Evolutionary conservation across 257 asterid species (phyloP).

Genomic region (Jacaranda copaia): DNA sequence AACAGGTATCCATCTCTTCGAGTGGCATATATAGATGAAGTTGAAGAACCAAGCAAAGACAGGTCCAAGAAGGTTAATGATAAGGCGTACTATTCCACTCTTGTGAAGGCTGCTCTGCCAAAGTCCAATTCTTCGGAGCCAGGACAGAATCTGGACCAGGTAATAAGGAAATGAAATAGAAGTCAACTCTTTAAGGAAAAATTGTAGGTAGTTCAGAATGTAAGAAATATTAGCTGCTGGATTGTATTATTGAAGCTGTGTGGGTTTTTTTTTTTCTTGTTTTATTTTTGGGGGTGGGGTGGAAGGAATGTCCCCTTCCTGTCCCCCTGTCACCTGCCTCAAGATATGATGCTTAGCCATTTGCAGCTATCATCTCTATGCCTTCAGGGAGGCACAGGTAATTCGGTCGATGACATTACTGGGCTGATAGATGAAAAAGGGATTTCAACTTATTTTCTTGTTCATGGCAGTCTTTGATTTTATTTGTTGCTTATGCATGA

Average conservation of each 20-base stretch:
- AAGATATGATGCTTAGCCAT: conserved; percentile 21
- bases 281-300: conserved; percentile 32
- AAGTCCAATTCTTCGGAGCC: conserved; percentile 78
- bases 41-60: conserved; percentile 83
- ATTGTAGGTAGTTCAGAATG: not conserved
- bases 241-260: no score
- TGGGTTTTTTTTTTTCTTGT: not conserved
- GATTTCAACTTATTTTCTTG: not conserved
- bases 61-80: conserved; percentile 70
- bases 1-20: conserved; percentile 87
- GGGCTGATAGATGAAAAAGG: not conserved
- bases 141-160: conserved; percentile 95
- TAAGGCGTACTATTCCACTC: conserved; percentile 84
- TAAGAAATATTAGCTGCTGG: not conserved
- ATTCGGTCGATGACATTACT: conserved; percentile 1
- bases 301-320: not conserved
- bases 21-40: conserved; percentile 91
- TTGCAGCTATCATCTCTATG: conserved; percentile 20
- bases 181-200: no score
- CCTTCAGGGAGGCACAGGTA: not conserved
- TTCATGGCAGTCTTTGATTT: conserved; percentile 18
- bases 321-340: not conserved
- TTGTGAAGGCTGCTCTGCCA: conserved; percentile 90
- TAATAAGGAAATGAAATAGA: conserved; percentile 34
- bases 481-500: not conserved